Evolutionary conservation across 192 early-diverging fungal species (phyloP), one percentile per base, ranked within the genome.

Genomic region (Coemansia javaensis): DNA sequence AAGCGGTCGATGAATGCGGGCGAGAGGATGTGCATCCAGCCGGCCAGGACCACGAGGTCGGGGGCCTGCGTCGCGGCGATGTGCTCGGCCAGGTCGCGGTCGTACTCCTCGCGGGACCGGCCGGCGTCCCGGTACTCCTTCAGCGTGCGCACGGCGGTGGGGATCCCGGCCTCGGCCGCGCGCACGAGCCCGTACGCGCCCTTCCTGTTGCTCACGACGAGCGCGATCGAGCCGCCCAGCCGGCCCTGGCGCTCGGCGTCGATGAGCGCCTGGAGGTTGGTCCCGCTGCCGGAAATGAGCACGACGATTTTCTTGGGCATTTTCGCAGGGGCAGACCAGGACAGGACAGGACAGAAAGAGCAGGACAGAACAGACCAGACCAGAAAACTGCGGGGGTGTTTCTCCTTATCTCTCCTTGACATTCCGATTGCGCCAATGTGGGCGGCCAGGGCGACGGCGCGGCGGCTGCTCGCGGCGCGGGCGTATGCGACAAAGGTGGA

Each of bases 1-100:
- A 97, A 93, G 48, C 63, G 37, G 25, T 81, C 66, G 38, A 99
- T 58, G 53, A 97, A 99, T 20, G 79, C 76, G 5, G 90, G 75
- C 11, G 89, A 90, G 25, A 99, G 79, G 51, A 99, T 99, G 64
- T 95, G 97, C 97, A 99, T 99, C 79, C 84, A 99, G 28, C 97
- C 97, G 7, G 94, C 97, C 21, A 99, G 80, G 12, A 99, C 86
- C 5, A 97, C 69, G 31, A 96, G 75, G 54, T 94, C 90, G 2
- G 91, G 90, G 20, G 62, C 55, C 34, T 78, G 73, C 17, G 63
- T 71, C 13, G 75, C 42, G 2, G 52, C 52, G 44, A 91, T 85
- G 43, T 75, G 53, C 27, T 79, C 64, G 24, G 90, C 94, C 32
- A 97, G 78, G 13, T 90, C 87, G 18, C 79, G 40, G 70, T 99